phyloP scores from a whole-genome alignment of 129 eudicot genomes.

The Flaveria bidentis region DNA sequence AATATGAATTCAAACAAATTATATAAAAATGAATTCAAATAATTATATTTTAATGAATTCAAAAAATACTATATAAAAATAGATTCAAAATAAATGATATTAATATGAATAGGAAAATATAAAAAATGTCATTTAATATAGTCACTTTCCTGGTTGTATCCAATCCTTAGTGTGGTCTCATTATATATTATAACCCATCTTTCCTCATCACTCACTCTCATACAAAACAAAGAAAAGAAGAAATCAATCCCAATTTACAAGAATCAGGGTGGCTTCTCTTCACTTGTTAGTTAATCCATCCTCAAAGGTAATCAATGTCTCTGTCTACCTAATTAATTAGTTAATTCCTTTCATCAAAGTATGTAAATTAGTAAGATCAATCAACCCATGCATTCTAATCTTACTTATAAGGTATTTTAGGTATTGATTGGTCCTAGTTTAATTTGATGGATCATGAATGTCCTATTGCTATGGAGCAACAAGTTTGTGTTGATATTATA shows the following conservation, averaged over 20 bases:
- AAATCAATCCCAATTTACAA: no score
- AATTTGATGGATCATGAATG: constrained; percentile 39
- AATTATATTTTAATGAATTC: constrained; percentile 10
- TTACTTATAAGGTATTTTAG: no score
- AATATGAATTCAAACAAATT: not conserved
- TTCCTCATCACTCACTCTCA: constrained; percentile 17
- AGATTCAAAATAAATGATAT: not conserved
- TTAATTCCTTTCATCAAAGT: not conserved
- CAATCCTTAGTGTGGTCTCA: constrained; percentile 29
- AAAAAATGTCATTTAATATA: not conserved
- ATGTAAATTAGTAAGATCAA: no score
- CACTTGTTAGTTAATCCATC: not conserved
- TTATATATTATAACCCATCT: constrained; percentile 35
- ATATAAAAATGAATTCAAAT: constrained; percentile 13
- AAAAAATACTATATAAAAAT: constrained; percentile 21
- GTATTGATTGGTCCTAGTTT: no score
- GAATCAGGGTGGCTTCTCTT: not conserved
- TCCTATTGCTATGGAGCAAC: constrained; percentile 31
- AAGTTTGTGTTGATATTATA: constrained; percentile 43
- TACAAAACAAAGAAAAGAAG: not conserved
- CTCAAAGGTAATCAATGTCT: not conserved
- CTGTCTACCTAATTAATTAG: not conserved
- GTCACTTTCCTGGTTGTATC: constrained; percentile 28
- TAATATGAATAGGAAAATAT: not conserved
- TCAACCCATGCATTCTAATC: no score